Conservation (phyloP, 768 basidiomycete species). For the Lactifluus volemus region DNA sequence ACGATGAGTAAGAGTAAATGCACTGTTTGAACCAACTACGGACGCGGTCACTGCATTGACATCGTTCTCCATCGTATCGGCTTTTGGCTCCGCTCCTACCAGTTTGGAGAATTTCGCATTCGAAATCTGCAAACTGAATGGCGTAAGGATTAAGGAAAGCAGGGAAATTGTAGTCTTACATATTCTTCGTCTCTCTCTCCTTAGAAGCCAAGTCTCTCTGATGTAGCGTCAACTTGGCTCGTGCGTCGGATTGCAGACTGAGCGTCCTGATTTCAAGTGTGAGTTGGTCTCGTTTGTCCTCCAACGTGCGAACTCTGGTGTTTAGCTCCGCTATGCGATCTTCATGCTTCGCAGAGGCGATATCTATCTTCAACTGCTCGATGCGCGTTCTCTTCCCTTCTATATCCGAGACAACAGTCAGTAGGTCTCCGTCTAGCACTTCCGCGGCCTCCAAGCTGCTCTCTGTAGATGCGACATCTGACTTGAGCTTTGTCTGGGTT, state of each 20-base stretch:
- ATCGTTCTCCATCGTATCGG: slow-evolving; percentile 66
- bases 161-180: slow-evolving; percentile 37
- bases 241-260: slow-evolving; percentile 68
- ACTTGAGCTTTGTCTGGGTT: slow-evolving; percentile 31
- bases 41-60: slow-evolving; percentile 52
- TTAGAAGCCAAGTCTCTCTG: slow-evolving; percentile 58
- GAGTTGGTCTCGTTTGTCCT: slow-evolving; percentile 60
- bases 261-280: slow-evolving; percentile 62
- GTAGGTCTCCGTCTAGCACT: slow-evolving; percentile 43
- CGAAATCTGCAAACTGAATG: slow-evolving; percentile 50
- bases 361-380: slow-evolving; percentile 48
- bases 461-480: slow-evolving; percentile 44
- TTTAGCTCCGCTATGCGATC: slow-evolving; percentile 48
- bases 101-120: slow-evolving; percentile 56
- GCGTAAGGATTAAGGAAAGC: neutral
- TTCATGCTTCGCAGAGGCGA: slow-evolving; percentile 57
- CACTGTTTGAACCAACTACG: slow-evolving; percentile 21
- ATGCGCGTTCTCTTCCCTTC: slow-evolving; percentile 58
- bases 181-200: slow-evolving; percentile 54
- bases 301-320: slow-evolving; percentile 46
- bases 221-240: slow-evolving; percentile 74
- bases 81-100: slow-evolving; percentile 48
- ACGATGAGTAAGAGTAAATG: neutral
- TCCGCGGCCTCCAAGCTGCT: slow-evolving; percentile 48
- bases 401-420: slow-evolving; percentile 50